A percentile compares a stretch with the other conserved stretches of the same genome.
phyloP scores from a whole-genome alignment of 2,329 filamentous ascomycete species.

The Neofusicoccum laricinum region DNA sequence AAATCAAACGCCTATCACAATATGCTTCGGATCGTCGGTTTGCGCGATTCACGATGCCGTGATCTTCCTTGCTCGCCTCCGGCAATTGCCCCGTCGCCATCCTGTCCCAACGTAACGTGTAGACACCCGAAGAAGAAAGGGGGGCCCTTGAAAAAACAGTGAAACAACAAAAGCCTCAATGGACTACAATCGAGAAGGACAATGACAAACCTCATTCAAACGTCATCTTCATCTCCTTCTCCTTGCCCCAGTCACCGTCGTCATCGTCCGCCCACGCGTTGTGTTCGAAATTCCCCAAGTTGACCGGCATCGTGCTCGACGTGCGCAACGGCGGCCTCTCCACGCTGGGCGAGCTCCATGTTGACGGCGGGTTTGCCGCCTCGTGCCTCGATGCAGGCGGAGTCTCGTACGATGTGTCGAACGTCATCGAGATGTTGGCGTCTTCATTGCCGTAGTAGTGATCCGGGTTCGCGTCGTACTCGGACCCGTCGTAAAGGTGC shows the following conservation, averaged over 20 bases:
- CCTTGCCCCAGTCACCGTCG: conserved; percentile 45
- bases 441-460: conserved; percentile 24
- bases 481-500: conserved; percentile 30
- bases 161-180: background rate
- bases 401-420: conserved; percentile 39
- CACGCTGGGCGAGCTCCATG: conserved; percentile 21
- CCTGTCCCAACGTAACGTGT: background rate
- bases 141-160: background rate
- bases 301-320: conserved; percentile 28
- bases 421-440: conserved; percentile 40
- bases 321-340: conserved; percentile 31
- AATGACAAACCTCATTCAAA: conserved; percentile 34
- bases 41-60: background rate
- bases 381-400: conserved; percentile 21
- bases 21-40: background rate
- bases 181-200: background rate
- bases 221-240: conserved; percentile 49
- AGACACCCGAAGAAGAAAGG: background rate
- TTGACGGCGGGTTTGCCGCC: conserved; percentile 16
- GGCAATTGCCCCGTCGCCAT: background rate
- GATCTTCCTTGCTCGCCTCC: background rate
- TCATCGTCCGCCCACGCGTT: conserved; percentile 50
- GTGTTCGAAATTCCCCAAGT: conserved; percentile 27
- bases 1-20: conserved; percentile 8
- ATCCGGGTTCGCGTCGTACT: conserved; percentile 27